These are phyloP conservation scores for Porphyrellus sp. DNA, from an alignment of 1,284 basidiomycete species.

Conservation along the genomic window DNA sequence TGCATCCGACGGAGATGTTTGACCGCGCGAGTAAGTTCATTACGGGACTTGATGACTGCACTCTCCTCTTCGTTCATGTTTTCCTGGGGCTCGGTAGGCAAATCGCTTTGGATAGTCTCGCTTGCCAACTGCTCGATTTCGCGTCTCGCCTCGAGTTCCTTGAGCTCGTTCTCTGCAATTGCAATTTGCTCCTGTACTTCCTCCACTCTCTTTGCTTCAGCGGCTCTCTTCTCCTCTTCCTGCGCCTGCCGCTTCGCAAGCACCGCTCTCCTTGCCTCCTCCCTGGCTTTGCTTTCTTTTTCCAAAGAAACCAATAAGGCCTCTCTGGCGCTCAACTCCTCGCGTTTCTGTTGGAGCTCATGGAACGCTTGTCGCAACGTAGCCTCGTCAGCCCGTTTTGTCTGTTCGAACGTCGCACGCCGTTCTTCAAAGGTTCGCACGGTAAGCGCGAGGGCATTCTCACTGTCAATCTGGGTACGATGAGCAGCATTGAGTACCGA, in stretches of 20 bases:
- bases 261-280: conserved; percentile 22
- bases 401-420: conserved; percentile 21
- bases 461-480: conserved; percentile 18
- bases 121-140: conserved; percentile 1
- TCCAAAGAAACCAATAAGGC: conserved; percentile 20
- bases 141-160: conserved; percentile 8
- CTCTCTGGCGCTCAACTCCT: conserved; percentile 25
- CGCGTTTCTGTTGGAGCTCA: conserved; percentile 16
- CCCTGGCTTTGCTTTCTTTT: conserved; percentile 26
- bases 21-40: conserved; percentile 14
- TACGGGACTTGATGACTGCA: conserved; percentile 10
- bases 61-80: conserved; percentile 27
- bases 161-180: conserved; percentile 22
- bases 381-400: conserved; percentile 10
- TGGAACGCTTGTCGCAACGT: conserved; percentile 7
- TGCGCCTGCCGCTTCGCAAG: conserved; percentile 24
- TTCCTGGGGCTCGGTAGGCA: conserved; percentile 17
- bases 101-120: conserved; percentile 1
- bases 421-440: conserved; percentile 18
- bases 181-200: conserved; percentile 23
- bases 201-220: conserved; percentile 17
- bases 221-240: conserved; percentile 25
- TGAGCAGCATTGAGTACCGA: conserved; percentile 9
- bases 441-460: conserved; percentile 15
- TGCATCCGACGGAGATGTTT: conserved; percentile 21